Conservation (phyloP, 129 eudicot species). For the carrot (Daucus carota) region DH1_v3.0 NC_030388.2:31638001-31638500, state of each 20-base stretch:
- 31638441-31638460: constrained; percentile 2
- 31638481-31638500: constrained; percentile 25
- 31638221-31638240: constrained; percentile 83
- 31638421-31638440: constrained; percentile 14
- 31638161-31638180: constrained; percentile 46
- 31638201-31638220: constrained; percentile 84
- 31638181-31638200: constrained; percentile 85
- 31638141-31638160: constrained; percentile 69
- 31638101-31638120: constrained; percentile 50
- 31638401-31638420: background rate
- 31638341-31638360: constrained; percentile 48
- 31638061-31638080: constrained; percentile 62
- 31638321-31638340: constrained; percentile 82
- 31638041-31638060: constrained; percentile 86
- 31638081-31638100: constrained; percentile 64
- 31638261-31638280: constrained; percentile 88
- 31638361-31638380: background rate
- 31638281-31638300: constrained; percentile 64
- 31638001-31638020: constrained; percentile 57
- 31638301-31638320: constrained; percentile 49
- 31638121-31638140: constrained; percentile 44
- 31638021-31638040: constrained; percentile 68
- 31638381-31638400: background rate
- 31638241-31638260: constrained; percentile 80
- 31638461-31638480: constrained; percentile 13